phyloP scores from a whole-genome alignment of 2,329 filamentous ascomycete genomes.

The Chrysosporium keratinophilum region DNA sequence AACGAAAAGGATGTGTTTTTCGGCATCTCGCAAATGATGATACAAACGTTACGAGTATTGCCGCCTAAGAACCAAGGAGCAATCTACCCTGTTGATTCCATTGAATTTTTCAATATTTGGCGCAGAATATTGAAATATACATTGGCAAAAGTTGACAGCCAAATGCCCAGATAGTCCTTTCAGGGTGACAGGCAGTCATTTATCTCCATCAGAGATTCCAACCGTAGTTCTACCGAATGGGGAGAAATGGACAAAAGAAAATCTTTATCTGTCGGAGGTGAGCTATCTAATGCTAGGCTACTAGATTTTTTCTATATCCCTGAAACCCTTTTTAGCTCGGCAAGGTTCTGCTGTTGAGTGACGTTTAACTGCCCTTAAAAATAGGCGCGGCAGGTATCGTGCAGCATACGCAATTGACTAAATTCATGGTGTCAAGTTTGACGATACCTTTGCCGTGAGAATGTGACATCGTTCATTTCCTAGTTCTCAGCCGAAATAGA shows the following conservation, averaged over 20 bases:
- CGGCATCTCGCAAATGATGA: slow-evolving; percentile 13
- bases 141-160: background rate
- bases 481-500: slow-evolving; percentile 9
- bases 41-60: background rate
- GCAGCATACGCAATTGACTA: slow-evolving; percentile 13
- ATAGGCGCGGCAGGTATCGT: slow-evolving; percentile 7
- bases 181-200: slow-evolving; percentile 8
- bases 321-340: too few species aligned
- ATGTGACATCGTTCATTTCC: too few species aligned
- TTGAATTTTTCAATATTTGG: too few species aligned
- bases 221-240: slow-evolving; percentile 5
- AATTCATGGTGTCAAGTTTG: slow-evolving; percentile 7
- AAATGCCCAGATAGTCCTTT: slow-evolving; percentile 8
- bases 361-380: slow-evolving; percentile 10
- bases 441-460: slow-evolving; percentile 13
- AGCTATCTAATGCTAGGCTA: slow-evolving; percentile 6
- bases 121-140: too few species aligned
- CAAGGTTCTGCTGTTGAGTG: slow-evolving; percentile 11
- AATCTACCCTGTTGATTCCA: too few species aligned
- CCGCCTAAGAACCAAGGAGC: too few species aligned
- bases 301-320: slow-evolving; percentile 6
- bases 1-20: slow-evolving; percentile 12
- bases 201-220: slow-evolving; percentile 1
- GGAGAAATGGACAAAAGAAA: slow-evolving; percentile 7
- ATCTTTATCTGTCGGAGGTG: slow-evolving; percentile 11